Evolutionary conservation across 2,329 filamentous ascomycete species (phyloP).

Genomic region (Claviceps spartinae): DNA sequence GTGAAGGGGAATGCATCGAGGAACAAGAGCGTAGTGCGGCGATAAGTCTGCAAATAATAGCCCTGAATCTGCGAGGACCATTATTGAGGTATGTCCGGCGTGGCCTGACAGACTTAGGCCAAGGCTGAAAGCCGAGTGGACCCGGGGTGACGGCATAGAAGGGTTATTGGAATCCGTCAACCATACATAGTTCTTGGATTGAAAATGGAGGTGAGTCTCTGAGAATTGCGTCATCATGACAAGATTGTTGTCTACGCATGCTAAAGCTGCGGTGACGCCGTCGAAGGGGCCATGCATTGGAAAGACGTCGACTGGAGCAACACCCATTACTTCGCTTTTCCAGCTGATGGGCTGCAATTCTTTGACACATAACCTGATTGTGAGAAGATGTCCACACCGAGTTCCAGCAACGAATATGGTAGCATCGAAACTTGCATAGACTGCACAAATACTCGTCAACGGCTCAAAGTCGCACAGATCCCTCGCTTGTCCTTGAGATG

Average conservation of each 20-base stretch:
- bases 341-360: conserved; percentile 14
- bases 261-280: conserved; percentile 22
- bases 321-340: conserved; percentile 20
- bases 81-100: conserved; percentile 27
- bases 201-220: conserved; percentile 17
- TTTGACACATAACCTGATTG: conserved; percentile 16
- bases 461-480: conserved; percentile 19
- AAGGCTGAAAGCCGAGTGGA: conserved; percentile 35
- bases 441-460: conserved; percentile 30
- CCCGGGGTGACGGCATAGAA: conserved; percentile 29
- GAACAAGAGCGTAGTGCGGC: conserved; percentile 30
- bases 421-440: conserved; percentile 15
- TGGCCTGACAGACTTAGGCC: conserved; percentile 24
- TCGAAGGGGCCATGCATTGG: conserved; percentile 13
- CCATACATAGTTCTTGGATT: conserved; percentile 33
- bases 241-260: conserved; percentile 35
- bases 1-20: conserved; percentile 32
- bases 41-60: conserved; percentile 42
- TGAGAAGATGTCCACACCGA: conserved; percentile 37
- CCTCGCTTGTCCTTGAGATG: background rate
- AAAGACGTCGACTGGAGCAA: conserved; percentile 23
- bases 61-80: conserved; percentile 35
- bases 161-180: conserved; percentile 35
- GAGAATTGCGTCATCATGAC: conserved; percentile 28
- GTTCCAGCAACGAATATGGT: conserved; percentile 32